Conservation (phyloP, 495 filamentous ascomycete species). For the Rusavskia elegans region DNA sequence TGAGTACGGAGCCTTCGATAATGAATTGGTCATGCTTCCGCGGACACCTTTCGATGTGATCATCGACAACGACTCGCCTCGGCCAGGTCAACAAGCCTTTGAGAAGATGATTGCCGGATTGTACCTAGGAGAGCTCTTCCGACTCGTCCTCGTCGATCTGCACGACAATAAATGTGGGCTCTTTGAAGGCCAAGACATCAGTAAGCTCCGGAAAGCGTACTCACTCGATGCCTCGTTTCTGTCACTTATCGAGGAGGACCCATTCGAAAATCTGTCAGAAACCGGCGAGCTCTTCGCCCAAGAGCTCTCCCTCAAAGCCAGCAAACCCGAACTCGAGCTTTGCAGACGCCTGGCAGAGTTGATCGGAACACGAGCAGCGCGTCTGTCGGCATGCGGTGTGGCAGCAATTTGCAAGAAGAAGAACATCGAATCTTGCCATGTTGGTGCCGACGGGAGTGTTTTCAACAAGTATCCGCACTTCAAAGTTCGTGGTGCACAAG, state of each 20-base stretch:
- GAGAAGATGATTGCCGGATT: conserved; percentile 98
- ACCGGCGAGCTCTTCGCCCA: conserved; percentile 63
- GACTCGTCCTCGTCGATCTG: conserved; percentile 73
- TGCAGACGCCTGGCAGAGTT: conserved; percentile 77
- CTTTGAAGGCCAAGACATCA: conserved; percentile 70
- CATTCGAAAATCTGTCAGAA: conserved; percentile 83
- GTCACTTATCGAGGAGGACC: conserved; percentile 90
- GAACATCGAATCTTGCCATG: conserved; percentile 70
- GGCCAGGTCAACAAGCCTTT: conserved; percentile 88
- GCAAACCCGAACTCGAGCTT: conserved; percentile 65
- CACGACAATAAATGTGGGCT: conserved; percentile 62
- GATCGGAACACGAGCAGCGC: conserved; percentile 85
- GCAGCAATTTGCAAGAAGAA: conserved; percentile 96
- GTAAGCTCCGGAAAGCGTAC: conserved; percentile 65
- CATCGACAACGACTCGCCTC: conserved; percentile 84
- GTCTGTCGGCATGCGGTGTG: conserved; percentile 83
- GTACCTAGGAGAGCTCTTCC: conserved; percentile 91
- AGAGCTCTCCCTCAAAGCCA: conserved; percentile 52
- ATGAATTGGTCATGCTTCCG: conserved; percentile 84
- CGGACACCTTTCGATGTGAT: conserved; percentile 69
- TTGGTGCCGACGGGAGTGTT: conserved; percentile 87
- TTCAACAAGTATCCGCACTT: conserved; percentile 99
- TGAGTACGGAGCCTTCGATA: conserved; percentile 97
- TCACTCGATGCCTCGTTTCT: conserved; percentile 84
- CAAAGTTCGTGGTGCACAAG: conserved; percentile 75